Evolutionary conservation across 495 filamentous ascomycete species (phyloP), one percentile per base, ranked within the genome.

Genomic region (Viridothelium virens): DNA sequence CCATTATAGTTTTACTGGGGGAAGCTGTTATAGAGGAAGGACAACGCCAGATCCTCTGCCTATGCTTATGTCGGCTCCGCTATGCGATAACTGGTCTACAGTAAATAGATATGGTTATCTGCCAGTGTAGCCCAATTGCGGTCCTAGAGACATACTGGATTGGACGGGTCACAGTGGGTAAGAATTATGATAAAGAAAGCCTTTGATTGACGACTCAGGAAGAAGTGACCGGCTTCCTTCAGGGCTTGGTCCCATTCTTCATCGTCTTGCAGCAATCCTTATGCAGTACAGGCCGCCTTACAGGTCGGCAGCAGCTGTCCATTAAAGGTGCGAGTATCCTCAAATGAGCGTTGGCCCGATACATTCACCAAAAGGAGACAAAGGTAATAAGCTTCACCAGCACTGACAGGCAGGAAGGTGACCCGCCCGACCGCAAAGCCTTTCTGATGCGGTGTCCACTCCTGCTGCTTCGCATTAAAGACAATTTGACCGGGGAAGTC

Each of bases 11-110:
- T 53, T 3, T 18, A 18, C 4, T 18, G 48, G 3, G 5, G 11
- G 4, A 53, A 53, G 16, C 11, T 18, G 6, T 9, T 18, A 18
- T 18, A 18, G 48, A 53, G 12, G 48, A 16, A 18, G 16, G 11
- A 53, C 16, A 53, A 18, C 16, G 48, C 48, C 48, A 53, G 48
- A 53, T 18, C 48, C 16, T 53, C 48, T 53, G 48, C 48, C 48
- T 53, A 18, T 6, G 12, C 48, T 18, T 53, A 18, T 3, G 16
- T 53, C 3, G 48, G 48, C 16, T 53, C 48, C 16, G 48, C 6
- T 4, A 53, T 53, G 48, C 3, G 4, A 18, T 16, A 53, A 3
- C 48, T 7, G 4, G 12, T 10, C 4, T 18, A 18, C 6, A 53
- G 16, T 18, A 16, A 18, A 18, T 53, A 18, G 48, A 53, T 16